Base-by-base conservation (phyloP, 768 basidiomycete species). In the Auricularia sp. region DNA sequence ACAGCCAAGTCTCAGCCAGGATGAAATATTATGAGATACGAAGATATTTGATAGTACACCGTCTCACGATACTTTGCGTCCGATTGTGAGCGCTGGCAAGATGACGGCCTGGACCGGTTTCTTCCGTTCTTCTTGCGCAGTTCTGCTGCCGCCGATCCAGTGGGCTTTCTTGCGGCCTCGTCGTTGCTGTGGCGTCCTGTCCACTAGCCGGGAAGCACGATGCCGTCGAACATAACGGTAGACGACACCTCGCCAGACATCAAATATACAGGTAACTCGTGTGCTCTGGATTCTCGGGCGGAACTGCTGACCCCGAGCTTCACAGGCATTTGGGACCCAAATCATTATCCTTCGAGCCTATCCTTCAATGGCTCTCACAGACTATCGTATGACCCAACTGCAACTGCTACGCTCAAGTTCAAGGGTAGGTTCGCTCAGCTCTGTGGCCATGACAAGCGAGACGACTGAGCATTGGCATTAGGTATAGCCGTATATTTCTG, bases 391-490 rank as follows among this genome's bases (percentile, higher is more conserved):
- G 56, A 59, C 56, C 34, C 56, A 7, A 59, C 56, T 6, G 56
- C 56, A 4, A 59, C 56, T 24, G 56, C 34, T 35, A 59, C 56
- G 56, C 34, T 59, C 56, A 59, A 59, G 56, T 59, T 59, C 56
- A 59, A 59, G 34, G 56, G 56, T 59, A 24, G 24, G 56, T 18
- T 29, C 29, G 29, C 29, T 29, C 14, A 10, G 24, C 8, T 10
- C 24, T 59, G 4, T 59, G 11, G 34, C 18, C 47, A 18, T 21
- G 11, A 18, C 47, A 6, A 21, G 11, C 16, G 21, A 45, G 11
- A 14, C 21, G 18, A 51, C 14, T 34, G 56, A 29, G 24, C 29
- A 24, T 59, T 29, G 11, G 29, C 56, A 6, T 6, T 18, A 59
- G 56, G 56, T 7, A 59, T 59, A 13, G 56, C 56, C 7, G 56